A percentile compares a stretch with the other conserved stretches of the same genome.
These are phyloP conservation scores for Insectozyma bohioensis DNA, from an alignment of 1,139 yeast genomes.

Conservation along the genomic window DNA sequence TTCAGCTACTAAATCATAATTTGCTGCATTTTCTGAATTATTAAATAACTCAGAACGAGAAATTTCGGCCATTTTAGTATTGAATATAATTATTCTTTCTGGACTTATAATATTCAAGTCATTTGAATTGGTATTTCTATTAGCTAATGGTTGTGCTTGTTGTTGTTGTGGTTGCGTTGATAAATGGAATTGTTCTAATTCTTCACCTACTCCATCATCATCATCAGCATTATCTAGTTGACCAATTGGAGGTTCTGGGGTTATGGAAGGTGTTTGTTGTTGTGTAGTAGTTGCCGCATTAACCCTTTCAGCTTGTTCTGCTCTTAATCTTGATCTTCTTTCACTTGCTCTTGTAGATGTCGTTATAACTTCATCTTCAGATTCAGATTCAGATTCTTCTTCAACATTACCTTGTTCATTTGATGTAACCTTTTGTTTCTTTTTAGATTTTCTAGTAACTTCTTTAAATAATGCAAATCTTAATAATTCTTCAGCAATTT, in stretches of 20 bases:
- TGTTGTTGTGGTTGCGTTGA: conserved; percentile 10
- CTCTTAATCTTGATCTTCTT: conserved; percentile 19
- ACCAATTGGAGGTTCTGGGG: conserved; percentile 3
- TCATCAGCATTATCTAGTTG: conserved; percentile 13
- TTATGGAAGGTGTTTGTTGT: conserved; percentile 8
- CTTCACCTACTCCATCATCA: conserved; percentile 24
- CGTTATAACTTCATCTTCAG: conserved; percentile 18
- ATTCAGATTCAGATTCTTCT: conserved; percentile 22
- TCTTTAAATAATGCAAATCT: conserved; percentile 87
- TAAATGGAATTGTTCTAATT: conserved; percentile 24
- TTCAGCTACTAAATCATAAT: conserved; percentile 42
- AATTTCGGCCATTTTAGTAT: conserved; percentile 46
- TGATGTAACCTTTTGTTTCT: conserved; percentile 28
- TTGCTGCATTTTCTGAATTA: conserved; percentile 44
- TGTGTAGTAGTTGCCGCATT: too few species aligned
- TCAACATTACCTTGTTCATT: conserved; percentile 24
- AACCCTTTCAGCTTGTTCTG: conserved; percentile 13
- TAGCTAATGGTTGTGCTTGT: conserved; percentile 27
- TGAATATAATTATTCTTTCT: conserved; percentile 48
- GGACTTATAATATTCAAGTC: conserved; percentile 34
- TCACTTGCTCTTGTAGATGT: conserved; percentile 21
- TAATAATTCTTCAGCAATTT: conserved; percentile 80
- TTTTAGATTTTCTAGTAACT: conserved; percentile 42
- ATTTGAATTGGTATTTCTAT: conserved; percentile 19
- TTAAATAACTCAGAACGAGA: conserved; percentile 49